Evolutionary conservation across 2,329 filamentous ascomycete species (phyloP), one percentile per base, ranked within the genome.

Genomic region (Sporothrix mexicana): DNA sequence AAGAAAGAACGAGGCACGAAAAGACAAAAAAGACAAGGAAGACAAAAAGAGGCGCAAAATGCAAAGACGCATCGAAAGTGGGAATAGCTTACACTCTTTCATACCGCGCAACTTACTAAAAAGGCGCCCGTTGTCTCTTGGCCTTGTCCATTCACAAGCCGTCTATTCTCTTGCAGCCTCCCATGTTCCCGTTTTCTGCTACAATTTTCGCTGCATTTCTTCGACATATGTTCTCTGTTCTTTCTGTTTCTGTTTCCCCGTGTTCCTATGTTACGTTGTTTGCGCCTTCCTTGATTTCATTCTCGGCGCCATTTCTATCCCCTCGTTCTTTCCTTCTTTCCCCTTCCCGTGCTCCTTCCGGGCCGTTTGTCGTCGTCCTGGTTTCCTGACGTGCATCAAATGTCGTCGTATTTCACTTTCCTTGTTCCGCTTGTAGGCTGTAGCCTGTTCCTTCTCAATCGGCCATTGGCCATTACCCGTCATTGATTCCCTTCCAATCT

Each of bases 351-450:
- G 53, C 53, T 20, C 53, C n/a, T 57, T 57, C 53, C 53, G 53
- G 4, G 15, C 47, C 59, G 59, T 61, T 62, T 47, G 59, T 71
- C 55, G 25, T 53, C 43, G 45, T 30, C 6, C 25, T 23, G 30
- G 8, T 20, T 67, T 43, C 45, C 55, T 30, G 62, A 30, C 43
- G 62, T 67, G 62, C 62, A 67, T 67, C 25, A 13, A 20, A 66
- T 67, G 62, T 45, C 20, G 62, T 67, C 43, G 62, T 67, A 67
- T 68, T 68, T 68, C 64, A 45, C 23, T 64, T 36, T 43, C 17
- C 23, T 64, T 36, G 36, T 64, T 64, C 57, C 61, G 61, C 17
- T 43, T 64, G 17, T 17, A 43, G 36, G 36, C 36, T 30, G 57
- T 13, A 17, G n/a, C 62, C 20, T 66, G 30, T 57, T 55, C 67